Evolutionary conservation across 495 filamentous ascomycete species (phyloP), one percentile per base, ranked within the genome.

Genomic region (Zalerion maritima): DNA sequence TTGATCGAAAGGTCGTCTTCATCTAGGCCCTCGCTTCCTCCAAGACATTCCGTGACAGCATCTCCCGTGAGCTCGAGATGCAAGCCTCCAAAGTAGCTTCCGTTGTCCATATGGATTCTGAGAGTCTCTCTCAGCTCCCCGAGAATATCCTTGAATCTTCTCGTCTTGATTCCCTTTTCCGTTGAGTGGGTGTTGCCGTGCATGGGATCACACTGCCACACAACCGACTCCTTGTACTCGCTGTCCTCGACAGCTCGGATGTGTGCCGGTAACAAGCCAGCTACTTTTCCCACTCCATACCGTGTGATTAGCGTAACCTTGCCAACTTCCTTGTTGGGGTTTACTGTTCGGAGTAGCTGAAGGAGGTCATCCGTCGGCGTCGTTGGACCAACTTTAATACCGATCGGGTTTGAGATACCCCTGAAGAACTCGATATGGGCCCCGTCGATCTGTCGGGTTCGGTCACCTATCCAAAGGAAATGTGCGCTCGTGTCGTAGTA

Each of bases 141-240:
- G 40, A 94, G 70, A 36, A 97, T 92, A 50, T 81, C 72, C 20
- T 64, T 66, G 54, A 96, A 96, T 29, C 76, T 72, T 2, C 91
- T 67, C 2, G 89, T 97, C 61, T 97, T 97, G 48, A 93, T 66
- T 6, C 74, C 75, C 0, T 66, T 60, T 0, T 73, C 58, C 0
- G 83, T 85, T 12, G 72, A 66, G 31, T 60, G 60, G 13, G 77
- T 81, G 52, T 84, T 84, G 21, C 89, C 89, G 58, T 97, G 89
- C 91, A 96, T 96, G 7, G 89, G 89, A 54, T 97, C 89, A 54
- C 84, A 93, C 52, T 94, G 83, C 89, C 89, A 97, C 37, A 97
- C 83, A 9, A 92, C 84, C 13, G 70, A 47, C 49, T 87, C 74
- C 2, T 66, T 67, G 31, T 78, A 80, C 37, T 60, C 67, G 43